phyloP scores from a whole-genome alignment of 2,329 filamentous ascomycete species.

The Samsoniella hepiali region DNA sequence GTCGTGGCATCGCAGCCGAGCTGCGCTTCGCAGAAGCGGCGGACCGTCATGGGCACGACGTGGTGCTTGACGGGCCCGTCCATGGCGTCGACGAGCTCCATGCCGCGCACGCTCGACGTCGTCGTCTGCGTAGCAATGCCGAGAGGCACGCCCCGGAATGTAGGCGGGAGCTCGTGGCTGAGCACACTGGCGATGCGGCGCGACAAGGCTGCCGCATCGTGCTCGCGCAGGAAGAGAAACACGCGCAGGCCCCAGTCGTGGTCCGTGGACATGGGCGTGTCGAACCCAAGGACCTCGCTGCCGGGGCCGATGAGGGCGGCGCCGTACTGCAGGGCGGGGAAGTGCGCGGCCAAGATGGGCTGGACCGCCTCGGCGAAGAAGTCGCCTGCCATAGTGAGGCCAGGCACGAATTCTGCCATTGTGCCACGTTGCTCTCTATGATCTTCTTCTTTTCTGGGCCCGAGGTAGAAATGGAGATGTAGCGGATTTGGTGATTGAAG shows the following conservation, averaged over 20 bases:
- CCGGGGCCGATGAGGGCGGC: slow-evolving; percentile 16
- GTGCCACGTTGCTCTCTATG: no score
- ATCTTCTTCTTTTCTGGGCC: no score
- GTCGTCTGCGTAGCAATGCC: not conserved
- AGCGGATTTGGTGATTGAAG: no score
- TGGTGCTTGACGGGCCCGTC: slow-evolving; percentile 8
- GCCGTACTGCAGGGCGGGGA: slow-evolving; percentile 6
- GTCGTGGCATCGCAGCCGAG: not conserved
- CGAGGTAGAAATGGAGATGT: no score
- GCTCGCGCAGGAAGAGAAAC: slow-evolving; percentile 7
- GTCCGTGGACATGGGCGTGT: slow-evolving; percentile 16
- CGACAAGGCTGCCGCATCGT: not conserved
- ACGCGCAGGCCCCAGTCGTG: slow-evolving; percentile 16
- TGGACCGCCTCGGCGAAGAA: slow-evolving; percentile 10
- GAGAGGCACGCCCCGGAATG: not conserved
- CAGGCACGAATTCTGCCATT: slow-evolving; percentile 2
- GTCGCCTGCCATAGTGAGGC: not conserved
- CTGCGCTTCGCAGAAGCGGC: slow-evolving; percentile 1
- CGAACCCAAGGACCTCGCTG: slow-evolving; percentile 15
- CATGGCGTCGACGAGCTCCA: not conserved
- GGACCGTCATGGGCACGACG: slow-evolving; percentile 3
- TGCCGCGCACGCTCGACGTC: not conserved
- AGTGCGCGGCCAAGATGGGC: not conserved
- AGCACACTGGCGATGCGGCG: slow-evolving; percentile 3
- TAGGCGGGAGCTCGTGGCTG: not conserved